phyloP scores from a whole-genome alignment of 129 eudicot genomes.

The Cynara cardunculus region DNA sequence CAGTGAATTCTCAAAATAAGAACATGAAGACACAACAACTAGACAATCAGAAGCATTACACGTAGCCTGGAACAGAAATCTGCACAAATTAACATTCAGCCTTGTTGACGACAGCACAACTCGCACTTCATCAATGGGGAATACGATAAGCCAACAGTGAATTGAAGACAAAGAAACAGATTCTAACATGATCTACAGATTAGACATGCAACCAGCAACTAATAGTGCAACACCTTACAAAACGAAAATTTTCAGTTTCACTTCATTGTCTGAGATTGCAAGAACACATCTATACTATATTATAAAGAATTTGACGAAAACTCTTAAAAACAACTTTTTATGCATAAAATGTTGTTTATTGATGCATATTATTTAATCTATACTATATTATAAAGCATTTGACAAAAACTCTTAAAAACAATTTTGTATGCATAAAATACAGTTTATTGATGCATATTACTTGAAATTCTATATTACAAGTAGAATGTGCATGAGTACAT shows the following conservation, averaged over 20 bases:
- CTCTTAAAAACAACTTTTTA: too few relatives aligned
- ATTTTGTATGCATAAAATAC: too few relatives aligned
- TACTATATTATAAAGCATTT: too few relatives aligned
- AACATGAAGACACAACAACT: conserved; percentile 1
- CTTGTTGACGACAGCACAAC: neutral
- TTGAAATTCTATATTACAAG: too few relatives aligned
- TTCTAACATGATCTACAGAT: neutral
- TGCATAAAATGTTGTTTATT: too few relatives aligned
- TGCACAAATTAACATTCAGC: neutral
- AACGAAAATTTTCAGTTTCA: neutral
- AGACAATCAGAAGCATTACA: neutral
- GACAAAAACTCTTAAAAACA: too few relatives aligned
- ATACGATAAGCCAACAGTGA: neutral
- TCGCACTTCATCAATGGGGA: neutral
- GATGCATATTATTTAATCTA: too few relatives aligned
- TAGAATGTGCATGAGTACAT: too few relatives aligned
- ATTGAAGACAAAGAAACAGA: conserved; percentile 8
- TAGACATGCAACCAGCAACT: neutral
- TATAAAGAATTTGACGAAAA: too few relatives aligned
- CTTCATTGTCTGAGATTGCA: neutral
- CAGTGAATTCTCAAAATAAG: conserved; percentile 9
- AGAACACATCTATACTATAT: too few relatives aligned
- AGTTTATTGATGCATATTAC: too few relatives aligned
- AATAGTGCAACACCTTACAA: neutral
- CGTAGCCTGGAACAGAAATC: neutral